Base-by-base conservation (phyloP, 2,329 filamentous ascomycete genomes). In the Botrytis porri region DNA sequence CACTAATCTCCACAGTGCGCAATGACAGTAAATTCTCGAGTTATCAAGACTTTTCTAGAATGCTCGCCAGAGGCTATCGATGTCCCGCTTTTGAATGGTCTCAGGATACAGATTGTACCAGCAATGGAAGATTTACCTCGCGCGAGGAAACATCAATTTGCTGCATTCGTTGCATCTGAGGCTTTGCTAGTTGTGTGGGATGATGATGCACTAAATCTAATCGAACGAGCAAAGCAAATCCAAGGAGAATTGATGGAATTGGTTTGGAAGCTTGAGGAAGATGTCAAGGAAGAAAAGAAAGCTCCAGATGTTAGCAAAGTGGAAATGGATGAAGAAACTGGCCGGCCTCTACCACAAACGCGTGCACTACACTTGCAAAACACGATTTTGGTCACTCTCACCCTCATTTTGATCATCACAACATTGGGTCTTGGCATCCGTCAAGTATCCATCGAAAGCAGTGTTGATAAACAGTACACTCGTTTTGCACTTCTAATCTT, bases 181-280 rank as follows among this genome's bases (percentile, higher is more conserved):
- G 88, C 88, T 7, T 84, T 95, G 8, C 84, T 96, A 1, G 84
- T 95, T 1, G 92, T 95, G 1, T 96, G 93, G 93, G 93, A 95
- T 76, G 93, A 95, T 76, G 92, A 95, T 73, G 88, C 92, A 0
- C 84, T 91, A 72, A 89, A 93, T 78, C 84, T 95, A 14, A 85
- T 94, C 8, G 83, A 88, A 72, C 86, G 92, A 72, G 93, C 92
- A 62, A 89, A 90, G 79, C 86, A 86, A 48, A 94, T 95, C 74
- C 92, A 95, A 81, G 87, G 88, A 4, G 91, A 94, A 80, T 84
- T 95, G 61, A 93, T 94, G 89, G 88, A 92, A 77, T 84, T 94
- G 2, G 90, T 94, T 3, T 94, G 92, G 92, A 88, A 89, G 80
- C 84, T 85, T 3, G 86, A 86, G 4, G 86, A 86, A 51, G 84